Evolutionary conservation across 1,139 yeast genomes (phyloP).

Genomic region (Candida pseudocylindracea): DNA sequence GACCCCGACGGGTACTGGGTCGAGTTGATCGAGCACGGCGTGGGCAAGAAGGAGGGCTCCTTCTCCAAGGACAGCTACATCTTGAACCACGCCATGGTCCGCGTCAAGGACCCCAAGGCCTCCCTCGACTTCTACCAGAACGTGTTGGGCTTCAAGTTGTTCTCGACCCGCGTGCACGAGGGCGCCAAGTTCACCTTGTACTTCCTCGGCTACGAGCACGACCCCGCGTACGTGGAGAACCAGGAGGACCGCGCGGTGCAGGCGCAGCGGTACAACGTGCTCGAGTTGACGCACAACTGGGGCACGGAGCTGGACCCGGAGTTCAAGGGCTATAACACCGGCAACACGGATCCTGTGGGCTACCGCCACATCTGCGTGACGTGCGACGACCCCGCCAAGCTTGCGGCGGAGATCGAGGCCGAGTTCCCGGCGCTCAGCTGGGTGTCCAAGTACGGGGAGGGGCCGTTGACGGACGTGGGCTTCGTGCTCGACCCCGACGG

Average conservation of each 20-base stretch:
- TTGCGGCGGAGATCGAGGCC: constrained; percentile 26
- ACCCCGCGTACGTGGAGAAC: constrained; percentile 13
- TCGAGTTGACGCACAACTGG: constrained; percentile 88
- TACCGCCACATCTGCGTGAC: constrained; percentile 72
- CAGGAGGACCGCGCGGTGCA: constrained; percentile 10
- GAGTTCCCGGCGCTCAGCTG: constrained; percentile 12
- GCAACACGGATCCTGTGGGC: constrained; percentile 49
- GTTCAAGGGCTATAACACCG: constrained; percentile 60
- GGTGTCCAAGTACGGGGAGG: constrained; percentile 32
- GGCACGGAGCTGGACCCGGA: constrained; percentile 70
- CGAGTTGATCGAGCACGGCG: constrained; percentile 53
- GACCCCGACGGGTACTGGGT: constrained; percentile 98
- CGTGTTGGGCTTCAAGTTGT: constrained; percentile 58
- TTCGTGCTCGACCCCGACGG: constrained; percentile 85
- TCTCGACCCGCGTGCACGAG: constrained; percentile 29
- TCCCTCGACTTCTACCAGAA: constrained; percentile 61
- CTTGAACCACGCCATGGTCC: constrained; percentile 82
- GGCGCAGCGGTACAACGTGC: constrained; percentile 34
- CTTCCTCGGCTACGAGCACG: constrained; percentile 53
- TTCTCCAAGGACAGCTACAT: constrained; percentile 23
- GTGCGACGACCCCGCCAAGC: constrained; percentile 36
- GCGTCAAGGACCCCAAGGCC: constrained; percentile 65
- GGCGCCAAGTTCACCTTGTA: constrained; percentile 68
- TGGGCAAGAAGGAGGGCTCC: constrained; percentile 14
- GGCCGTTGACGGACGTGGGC: constrained; percentile 35